Conservation (phyloP, 2,329 filamentous ascomycete genomes). For the Penicillium verrucosum region DNA sequence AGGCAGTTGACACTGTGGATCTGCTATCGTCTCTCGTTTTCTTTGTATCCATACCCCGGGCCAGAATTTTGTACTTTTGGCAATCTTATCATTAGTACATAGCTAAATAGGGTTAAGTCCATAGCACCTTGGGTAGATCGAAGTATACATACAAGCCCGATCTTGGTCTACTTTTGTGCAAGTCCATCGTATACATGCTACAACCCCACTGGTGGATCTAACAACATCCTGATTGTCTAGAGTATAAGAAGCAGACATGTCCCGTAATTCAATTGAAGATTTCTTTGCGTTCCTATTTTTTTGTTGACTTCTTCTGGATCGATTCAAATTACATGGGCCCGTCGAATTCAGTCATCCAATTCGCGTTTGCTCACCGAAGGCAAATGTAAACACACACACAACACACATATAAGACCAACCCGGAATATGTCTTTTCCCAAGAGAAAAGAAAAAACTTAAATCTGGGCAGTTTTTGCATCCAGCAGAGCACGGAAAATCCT, state of each 20-base stretch:
- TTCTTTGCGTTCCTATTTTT: slow-evolving; percentile 20
- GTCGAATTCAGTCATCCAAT: slow-evolving; percentile 27
- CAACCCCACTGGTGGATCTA: neutral
- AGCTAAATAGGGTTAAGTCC: neutral
- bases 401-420: slow-evolving; percentile 13
- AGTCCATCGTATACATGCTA: neutral
- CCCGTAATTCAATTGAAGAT: slow-evolving; percentile 16
- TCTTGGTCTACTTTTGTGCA: neutral
- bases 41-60: neutral
- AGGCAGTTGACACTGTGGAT: neutral
- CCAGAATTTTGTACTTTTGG: neutral
- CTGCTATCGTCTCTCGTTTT: neutral
- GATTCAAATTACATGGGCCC: slow-evolving; percentile 33
- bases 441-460: slow-evolving; percentile 5
- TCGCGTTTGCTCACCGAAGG: slow-evolving; percentile 25
- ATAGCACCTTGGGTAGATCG: neutral
- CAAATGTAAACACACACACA: slow-evolving; percentile 21
- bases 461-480: slow-evolving; percentile 7
- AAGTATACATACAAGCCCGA: neutral
- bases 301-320: slow-evolving; percentile 28
- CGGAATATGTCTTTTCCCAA: slow-evolving; percentile 8
- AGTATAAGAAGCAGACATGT: slow-evolving; percentile 4
- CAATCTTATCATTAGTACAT: slow-evolving; percentile 9
- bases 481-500: slow-evolving; percentile 2
- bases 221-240: neutral